Conservation (phyloP, 2,329 filamentous ascomycete genomes). For the Colletotrichum chrysophilum region DNA sequence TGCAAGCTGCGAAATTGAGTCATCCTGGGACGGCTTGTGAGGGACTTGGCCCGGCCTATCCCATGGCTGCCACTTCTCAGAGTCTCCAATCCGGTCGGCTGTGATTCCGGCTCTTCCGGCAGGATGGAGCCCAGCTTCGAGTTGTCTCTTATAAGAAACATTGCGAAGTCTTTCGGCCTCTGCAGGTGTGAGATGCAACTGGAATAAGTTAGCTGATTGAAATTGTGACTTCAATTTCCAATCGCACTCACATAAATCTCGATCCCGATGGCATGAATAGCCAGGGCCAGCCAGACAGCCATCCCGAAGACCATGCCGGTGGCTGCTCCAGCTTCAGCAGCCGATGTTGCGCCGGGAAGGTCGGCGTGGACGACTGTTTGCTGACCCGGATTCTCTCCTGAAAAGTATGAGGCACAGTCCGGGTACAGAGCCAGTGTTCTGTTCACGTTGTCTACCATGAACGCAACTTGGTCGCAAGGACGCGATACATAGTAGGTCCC, state of each 20-base stretch:
- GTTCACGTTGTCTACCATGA: slow-evolving; percentile 31
- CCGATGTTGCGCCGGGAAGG: slow-evolving; percentile 27
- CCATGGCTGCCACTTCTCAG: slow-evolving; percentile 19
- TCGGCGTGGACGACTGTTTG: slow-evolving; percentile 35
- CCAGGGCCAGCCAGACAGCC: slow-evolving; percentile 45
- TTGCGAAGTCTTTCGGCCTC: slow-evolving; percentile 55
- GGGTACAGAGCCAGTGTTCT: slow-evolving; percentile 42
- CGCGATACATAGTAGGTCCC: slow-evolving; percentile 32
- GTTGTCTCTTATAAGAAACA: slow-evolving; percentile 58
- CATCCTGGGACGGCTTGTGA: background rate
- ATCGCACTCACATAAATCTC: slow-evolving; percentile 29
- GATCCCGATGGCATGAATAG: slow-evolving; percentile 15
- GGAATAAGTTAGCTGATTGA: background rate
- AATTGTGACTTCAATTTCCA: background rate
- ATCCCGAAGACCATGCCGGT: slow-evolving; percentile 53
- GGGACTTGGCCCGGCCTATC: background rate
- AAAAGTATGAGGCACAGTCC: slow-evolving; percentile 42
- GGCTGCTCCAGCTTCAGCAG: slow-evolving; percentile 38
- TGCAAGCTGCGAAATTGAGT: background rate
- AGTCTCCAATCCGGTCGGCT: slow-evolving; percentile 43
- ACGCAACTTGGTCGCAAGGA: slow-evolving; percentile 53
- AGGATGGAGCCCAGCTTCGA: slow-evolving; percentile 53
- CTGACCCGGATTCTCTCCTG: slow-evolving; percentile 29
- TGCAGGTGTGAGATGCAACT: slow-evolving; percentile 53
- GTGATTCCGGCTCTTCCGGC: slow-evolving; percentile 50